Evolutionary conservation across 2,329 filamentous ascomycete species (phyloP).

Genomic region (Plectosphaerella plurivora): DNA sequence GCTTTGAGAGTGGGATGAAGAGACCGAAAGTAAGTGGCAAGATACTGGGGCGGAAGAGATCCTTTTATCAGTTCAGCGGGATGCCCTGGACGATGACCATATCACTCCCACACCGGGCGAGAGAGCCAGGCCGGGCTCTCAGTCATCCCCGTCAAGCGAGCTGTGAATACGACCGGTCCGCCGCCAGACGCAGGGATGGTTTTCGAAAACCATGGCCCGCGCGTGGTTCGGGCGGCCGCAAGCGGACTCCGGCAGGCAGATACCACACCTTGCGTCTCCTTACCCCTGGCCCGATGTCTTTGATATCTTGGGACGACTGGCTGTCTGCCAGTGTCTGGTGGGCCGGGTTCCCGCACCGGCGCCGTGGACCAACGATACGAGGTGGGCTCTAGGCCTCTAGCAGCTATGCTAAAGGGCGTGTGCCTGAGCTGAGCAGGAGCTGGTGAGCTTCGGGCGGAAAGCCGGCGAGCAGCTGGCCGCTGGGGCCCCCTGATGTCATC

Average conservation of each 20-base stretch:
- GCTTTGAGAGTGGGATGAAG: slow-evolving; percentile 3
- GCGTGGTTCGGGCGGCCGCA: too few species aligned
- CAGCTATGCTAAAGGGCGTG: background rate
- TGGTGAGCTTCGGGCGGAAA: background rate
- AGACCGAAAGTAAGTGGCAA: too few species aligned
- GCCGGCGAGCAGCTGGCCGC: background rate
- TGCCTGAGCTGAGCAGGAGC: background rate
- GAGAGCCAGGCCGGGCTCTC: background rate
- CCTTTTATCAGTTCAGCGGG: too few species aligned
- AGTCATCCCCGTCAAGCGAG: background rate
- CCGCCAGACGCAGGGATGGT: background rate
- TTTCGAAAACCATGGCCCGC: background rate
- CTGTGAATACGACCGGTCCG: background rate
- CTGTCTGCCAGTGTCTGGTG: background rate
- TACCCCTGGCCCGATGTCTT: too few species aligned
- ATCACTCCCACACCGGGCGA: background rate
- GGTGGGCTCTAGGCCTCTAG: background rate
- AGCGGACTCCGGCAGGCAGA: too few species aligned
- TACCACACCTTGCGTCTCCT: too few species aligned
- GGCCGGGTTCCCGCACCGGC: background rate
- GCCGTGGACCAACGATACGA: slow-evolving; percentile 7
- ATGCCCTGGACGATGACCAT: too few species aligned
- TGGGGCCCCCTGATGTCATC: background rate
- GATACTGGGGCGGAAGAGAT: too few species aligned
- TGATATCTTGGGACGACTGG: too few species aligned